These are phyloP conservation scores for Macrotyloma uniflorum DNA, from an alignment of 306 rosid species.

Conservation along the genomic window DNA sequence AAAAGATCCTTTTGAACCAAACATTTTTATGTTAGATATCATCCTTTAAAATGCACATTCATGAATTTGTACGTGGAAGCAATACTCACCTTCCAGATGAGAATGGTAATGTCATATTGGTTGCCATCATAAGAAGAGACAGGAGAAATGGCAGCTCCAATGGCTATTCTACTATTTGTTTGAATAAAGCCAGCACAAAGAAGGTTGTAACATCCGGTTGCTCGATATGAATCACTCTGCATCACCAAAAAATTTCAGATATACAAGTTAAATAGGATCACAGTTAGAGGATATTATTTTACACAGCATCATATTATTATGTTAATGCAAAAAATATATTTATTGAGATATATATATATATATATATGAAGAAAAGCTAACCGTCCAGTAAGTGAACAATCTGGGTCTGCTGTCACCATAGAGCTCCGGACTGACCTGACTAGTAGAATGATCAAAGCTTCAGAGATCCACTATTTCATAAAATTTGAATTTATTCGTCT, in stretches of 20 bases:
- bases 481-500: neutral
- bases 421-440: conserved; percentile 99
- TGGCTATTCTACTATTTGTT: conserved; percentile 76
- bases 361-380: conserved; percentile 30
- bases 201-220: conserved; percentile 94
- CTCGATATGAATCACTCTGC: conserved; percentile 82
- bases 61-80: conserved; percentile 12
- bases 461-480: conserved; percentile 34
- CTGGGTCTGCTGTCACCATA: conserved; percentile 95
- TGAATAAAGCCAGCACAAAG: conserved; percentile 87
- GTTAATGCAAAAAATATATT: too few relatives aligned
- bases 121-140: conserved; percentile 59
- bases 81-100: conserved; percentile 81
- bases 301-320: too few relatives aligned
- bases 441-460: conserved; percentile 82
- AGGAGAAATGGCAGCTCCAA: conserved; percentile 95
- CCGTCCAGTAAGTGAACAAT: conserved; percentile 99
- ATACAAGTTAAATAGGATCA: too few relatives aligned
- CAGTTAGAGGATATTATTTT: too few relatives aligned
- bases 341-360: neutral
- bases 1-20: neutral
- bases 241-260: neutral
- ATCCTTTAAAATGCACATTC: neutral
- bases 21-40: neutral
- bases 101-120: conserved; percentile 79